A percentile compares a stretch with the other conserved stretches of the same genome.
Conservation (phyloP, 1,284 basidiomycete genomes). For the Polyporus tsugae region DNA sequence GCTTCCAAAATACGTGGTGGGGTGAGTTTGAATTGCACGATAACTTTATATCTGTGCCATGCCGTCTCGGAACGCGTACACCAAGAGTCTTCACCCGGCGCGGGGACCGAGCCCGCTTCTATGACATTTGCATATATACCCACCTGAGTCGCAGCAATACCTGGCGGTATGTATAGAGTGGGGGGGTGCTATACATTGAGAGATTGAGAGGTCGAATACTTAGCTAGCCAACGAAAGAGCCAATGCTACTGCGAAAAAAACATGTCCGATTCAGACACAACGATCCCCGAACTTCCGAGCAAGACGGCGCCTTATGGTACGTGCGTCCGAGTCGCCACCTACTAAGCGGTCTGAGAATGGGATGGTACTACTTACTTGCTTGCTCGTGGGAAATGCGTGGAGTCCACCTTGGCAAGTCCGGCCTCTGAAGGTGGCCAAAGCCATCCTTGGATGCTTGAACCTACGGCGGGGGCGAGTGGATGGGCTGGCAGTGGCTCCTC, state of each 20-base stretch:
- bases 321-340: neutral
- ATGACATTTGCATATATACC: too few species aligned
- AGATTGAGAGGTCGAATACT: too few species aligned
- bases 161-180: neutral
- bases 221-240: too few species aligned
- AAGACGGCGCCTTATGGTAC: neutral
- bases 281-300: conserved; percentile 3
- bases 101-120: neutral
- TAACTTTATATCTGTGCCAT: neutral
- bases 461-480: conserved; percentile 45
- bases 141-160: neutral
- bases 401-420: conserved; percentile 51
- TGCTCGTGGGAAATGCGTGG: neutral
- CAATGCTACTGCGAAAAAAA: too few species aligned
- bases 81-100: neutral
- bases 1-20: neutral
- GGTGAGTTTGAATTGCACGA: neutral
- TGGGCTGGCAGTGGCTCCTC: conserved; percentile 43
- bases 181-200: too few species aligned
- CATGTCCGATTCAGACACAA: neutral
- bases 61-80: neutral
- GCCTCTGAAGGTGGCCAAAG: conserved; percentile 51
- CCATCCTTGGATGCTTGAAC: conserved; percentile 49
- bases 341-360: too few species aligned
- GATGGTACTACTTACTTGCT: too few species aligned